Conservation (phyloP, 345 rosid genomes). For the Ceriops decandra region DNA sequence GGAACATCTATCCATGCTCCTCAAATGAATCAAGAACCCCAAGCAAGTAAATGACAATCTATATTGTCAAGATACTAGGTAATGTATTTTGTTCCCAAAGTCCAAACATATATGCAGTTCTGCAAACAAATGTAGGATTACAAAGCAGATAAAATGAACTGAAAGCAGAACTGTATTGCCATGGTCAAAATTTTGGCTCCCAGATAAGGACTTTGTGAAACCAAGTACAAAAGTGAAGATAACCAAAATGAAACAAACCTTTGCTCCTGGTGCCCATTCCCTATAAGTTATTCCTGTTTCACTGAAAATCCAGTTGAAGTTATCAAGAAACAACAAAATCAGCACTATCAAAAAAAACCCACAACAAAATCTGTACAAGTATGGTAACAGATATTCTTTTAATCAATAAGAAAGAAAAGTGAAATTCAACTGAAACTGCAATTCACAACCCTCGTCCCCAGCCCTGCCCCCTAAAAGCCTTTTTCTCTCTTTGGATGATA, state of each 20-base stretch:
- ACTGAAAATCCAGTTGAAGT: slow-evolving; percentile 48
- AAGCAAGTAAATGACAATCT: background rate
- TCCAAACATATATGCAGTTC: background rate
- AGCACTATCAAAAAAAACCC: background rate
- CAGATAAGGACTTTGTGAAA: no score
- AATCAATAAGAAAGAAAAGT: background rate
- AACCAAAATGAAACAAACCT: slow-evolving; percentile 47
- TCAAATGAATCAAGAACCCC: background rate
- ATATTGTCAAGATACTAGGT: background rate
- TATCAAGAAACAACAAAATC: slow-evolving; percentile 30
- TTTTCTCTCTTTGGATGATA: background rate
- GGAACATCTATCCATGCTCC: background rate
- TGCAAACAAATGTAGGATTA: background rate
- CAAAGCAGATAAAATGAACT: background rate
- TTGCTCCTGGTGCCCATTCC: slow-evolving; percentile 99
- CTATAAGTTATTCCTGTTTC: slow-evolving; percentile 82
- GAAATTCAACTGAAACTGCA: background rate
- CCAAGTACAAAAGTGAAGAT: background rate
- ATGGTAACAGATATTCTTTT: no score
- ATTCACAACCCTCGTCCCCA: no score
- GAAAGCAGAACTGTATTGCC: slow-evolving; percentile 3
- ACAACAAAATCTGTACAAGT: background rate
- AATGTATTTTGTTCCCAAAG: background rate
- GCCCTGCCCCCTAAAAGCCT: no score
- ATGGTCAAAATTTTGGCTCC: background rate